These are phyloP conservation scores for Neopestalotiopsis sp. DNA, from an alignment of 2,329 filamentous ascomycete species.

Conservation along the genomic window DNA sequence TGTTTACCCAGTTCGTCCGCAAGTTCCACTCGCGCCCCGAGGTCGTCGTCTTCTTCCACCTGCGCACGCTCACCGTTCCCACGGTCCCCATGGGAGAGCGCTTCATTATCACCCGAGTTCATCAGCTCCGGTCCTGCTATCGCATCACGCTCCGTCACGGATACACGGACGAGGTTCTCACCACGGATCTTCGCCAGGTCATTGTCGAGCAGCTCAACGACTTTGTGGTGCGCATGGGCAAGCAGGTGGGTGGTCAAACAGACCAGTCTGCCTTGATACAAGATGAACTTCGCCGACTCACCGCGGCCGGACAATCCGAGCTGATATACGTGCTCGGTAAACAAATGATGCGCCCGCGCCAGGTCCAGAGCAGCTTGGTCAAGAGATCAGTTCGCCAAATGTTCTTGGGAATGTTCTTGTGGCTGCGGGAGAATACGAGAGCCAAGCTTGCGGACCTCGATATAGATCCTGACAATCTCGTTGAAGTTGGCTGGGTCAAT, in stretches of 20 bases:
- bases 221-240: constrained; percentile 43
- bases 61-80: constrained; percentile 64
- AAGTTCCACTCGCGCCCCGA: constrained; percentile 71
- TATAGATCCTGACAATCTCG: constrained; percentile 60
- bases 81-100: constrained; percentile 52
- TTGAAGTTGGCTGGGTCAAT: constrained; percentile 72
- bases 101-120: constrained; percentile 43
- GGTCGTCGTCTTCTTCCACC: constrained; percentile 73
- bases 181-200: constrained; percentile 58
- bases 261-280: background rate
- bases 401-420: constrained; percentile 60
- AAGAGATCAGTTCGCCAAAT: constrained; percentile 33
- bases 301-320: constrained; percentile 47
- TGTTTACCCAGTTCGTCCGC: constrained; percentile 72
- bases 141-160: constrained; percentile 71
- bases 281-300: constrained; percentile 32
- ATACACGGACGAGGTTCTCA: constrained; percentile 72
- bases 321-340: constrained; percentile 63
- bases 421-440: constrained; percentile 66
- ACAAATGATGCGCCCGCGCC: constrained; percentile 55
- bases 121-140: constrained; percentile 60
- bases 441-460: constrained; percentile 68
- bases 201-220: constrained; percentile 62
- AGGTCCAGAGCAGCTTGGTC: background rate
- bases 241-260: constrained; percentile 40